Percentiles rank a stretch among this genome's conserved stretches.
Conservation (phyloP, 202 grass and related monocot genomes). For the Thinopyrum obtusiflorum region DNA sequence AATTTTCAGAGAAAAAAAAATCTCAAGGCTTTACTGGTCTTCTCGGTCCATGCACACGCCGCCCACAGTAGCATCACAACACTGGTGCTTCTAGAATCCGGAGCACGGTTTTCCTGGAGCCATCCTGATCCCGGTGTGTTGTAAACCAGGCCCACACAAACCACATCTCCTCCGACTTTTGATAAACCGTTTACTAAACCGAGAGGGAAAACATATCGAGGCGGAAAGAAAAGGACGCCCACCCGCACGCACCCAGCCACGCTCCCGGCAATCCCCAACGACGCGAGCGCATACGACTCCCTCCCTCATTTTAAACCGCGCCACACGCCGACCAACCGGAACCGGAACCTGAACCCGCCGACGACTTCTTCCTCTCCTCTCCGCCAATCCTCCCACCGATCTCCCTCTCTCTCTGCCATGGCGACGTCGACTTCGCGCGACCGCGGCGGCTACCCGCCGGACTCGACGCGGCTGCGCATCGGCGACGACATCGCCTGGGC, state of each 20-base stretch:
- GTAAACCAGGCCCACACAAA: background rate
- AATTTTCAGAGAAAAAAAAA: too few relatives aligned
- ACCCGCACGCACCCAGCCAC: background rate
- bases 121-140: background rate
- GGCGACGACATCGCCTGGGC: slow-evolving; percentile 70
- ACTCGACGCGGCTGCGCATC: slow-evolving; percentile 42
- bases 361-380: background rate
- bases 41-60: too few relatives aligned
- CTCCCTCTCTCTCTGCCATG: background rate
- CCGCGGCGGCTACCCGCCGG: slow-evolving; percentile 45
- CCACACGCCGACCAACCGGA: slow-evolving; percentile 8
- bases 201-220: background rate
- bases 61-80: background rate
- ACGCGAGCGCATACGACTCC: background rate
- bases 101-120: background rate
- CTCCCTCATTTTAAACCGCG: slow-evolving; percentile 32
- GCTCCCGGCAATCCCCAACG: background rate
- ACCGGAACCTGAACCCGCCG: background rate
- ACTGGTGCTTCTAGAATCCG: background rate
- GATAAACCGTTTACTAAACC: slow-evolving; percentile 24
- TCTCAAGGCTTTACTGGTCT: too few relatives aligned
- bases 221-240: background rate
- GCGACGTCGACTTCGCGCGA: background rate
- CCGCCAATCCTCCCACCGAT: background rate
- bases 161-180: background rate